Evolutionary conservation across 1,284 basidiomycete species (phyloP).

Genomic region (Rhodotorula sp.): DNA sequence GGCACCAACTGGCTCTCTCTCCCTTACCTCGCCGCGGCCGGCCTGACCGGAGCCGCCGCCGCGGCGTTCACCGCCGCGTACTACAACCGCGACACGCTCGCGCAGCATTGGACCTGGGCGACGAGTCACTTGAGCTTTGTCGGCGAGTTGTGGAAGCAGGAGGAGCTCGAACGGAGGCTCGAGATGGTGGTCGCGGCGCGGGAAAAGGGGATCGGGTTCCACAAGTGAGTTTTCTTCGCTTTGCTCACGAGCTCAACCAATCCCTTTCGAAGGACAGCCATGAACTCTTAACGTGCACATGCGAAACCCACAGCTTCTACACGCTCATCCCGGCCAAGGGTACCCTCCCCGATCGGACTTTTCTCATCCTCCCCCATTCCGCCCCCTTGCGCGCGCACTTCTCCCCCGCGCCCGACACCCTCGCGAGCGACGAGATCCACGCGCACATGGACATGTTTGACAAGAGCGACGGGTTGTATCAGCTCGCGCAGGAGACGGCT

Average conservation of each 20-base stretch:
- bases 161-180: constrained; percentile 28
- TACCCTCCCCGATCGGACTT: constrained; percentile 25
- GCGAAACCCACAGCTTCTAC: constrained; percentile 34
- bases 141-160: constrained; percentile 39
- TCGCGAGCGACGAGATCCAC: constrained; percentile 31
- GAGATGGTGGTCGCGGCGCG: constrained; percentile 9
- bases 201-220: constrained; percentile 33
- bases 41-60: constrained; percentile 12
- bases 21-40: constrained; percentile 18
- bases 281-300: too few relatives aligned
- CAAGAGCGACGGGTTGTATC: constrained; percentile 33
- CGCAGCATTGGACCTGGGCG: constrained; percentile 34
- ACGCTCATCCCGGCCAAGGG: constrained; percentile 26
- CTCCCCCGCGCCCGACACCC: constrained; percentile 28
- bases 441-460: constrained; percentile 42
- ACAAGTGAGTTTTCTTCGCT: constrained; percentile 22
- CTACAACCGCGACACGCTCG: constrained; percentile 31
- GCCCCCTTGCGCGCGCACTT: constrained; percentile 5
- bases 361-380: constrained; percentile 31
- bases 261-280: background rate
- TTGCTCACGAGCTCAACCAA: background rate
- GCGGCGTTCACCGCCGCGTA: constrained; percentile 33
- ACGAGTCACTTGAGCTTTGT: constrained; percentile 40
- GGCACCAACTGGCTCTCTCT: constrained; percentile 15
- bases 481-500: constrained; percentile 30